phyloP scores from a whole-genome alignment of 148 eudicot species.

The Silene uniflora region DNA sequence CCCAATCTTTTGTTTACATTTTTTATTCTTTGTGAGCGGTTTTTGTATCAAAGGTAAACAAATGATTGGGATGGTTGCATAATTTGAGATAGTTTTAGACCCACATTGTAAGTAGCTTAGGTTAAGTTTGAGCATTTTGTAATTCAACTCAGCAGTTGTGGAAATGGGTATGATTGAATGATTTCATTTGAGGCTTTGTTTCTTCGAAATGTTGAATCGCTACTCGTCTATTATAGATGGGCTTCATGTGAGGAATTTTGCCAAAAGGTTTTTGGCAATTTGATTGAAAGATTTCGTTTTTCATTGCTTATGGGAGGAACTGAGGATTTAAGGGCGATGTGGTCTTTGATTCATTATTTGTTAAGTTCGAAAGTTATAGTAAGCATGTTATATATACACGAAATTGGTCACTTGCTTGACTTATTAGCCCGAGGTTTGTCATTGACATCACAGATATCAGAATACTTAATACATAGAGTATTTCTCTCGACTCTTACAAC shows the following conservation, averaged over 20 bases:
- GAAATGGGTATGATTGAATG: slow-evolving; percentile 5
- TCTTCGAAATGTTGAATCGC: neutral
- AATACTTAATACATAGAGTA: no score
- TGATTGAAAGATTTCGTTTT: neutral
- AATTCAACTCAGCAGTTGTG: neutral
- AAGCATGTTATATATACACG: slow-evolving; percentile 4
- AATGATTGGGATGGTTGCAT: no score
- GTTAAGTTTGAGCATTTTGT: neutral
- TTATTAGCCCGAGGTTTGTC: neutral
- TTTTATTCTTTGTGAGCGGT: no score
- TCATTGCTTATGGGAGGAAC: neutral
- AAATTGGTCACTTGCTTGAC: slow-evolving; percentile 8
- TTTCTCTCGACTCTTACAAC: no score
- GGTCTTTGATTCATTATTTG: neutral
- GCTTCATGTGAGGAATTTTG: neutral
- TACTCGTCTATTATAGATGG: neutral
- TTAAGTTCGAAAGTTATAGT: neutral
- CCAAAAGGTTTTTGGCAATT: neutral
- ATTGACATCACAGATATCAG: neutral
- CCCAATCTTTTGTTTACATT: no score
- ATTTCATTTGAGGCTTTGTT: neutral
- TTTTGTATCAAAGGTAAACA: no score
- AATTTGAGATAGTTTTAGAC: neutral
- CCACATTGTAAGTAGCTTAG: neutral
- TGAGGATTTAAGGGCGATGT: neutral